Conservation (phyloP, 805 yeast genomes). For the Spathaspora girioi region DNA sequence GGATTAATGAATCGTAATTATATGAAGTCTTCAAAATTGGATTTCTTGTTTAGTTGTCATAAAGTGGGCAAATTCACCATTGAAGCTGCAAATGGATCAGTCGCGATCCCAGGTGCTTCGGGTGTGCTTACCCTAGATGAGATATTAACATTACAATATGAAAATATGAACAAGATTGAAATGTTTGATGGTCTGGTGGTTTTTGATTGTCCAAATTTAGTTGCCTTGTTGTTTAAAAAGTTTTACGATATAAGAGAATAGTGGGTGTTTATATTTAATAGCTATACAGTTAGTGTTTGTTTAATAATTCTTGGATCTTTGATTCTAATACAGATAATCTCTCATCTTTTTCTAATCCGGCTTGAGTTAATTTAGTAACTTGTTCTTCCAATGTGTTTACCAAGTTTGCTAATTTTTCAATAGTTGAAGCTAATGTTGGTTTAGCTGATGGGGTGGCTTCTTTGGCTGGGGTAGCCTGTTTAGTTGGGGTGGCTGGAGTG, state of each 20-base stretch:
- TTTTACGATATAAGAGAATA: slow-evolving; percentile 55
- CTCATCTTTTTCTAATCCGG: slow-evolving; percentile 64
- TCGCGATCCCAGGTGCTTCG: slow-evolving; percentile 60
- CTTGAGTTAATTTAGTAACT: slow-evolving; percentile 46
- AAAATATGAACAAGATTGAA: slow-evolving; percentile 49
- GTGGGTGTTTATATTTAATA: background rate
- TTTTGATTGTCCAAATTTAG: slow-evolving; percentile 64
- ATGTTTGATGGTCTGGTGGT: slow-evolving; percentile 66
- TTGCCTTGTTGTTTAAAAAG: slow-evolving; percentile 68
- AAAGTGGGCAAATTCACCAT: slow-evolving; percentile 67
- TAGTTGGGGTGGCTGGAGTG: slow-evolving; percentile 4
- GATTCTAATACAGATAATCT: slow-evolving; percentile 55
- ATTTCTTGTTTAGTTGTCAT: slow-evolving; percentile 74
- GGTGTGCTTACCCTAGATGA: slow-evolving; percentile 65
- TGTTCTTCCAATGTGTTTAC: slow-evolving; percentile 57
- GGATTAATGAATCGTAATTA: slow-evolving; percentile 40
- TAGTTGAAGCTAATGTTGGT: slow-evolving; percentile 66
- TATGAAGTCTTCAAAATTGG: slow-evolving; percentile 60
- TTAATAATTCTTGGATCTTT: slow-evolving; percentile 54
- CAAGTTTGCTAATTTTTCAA: slow-evolving; percentile 59
- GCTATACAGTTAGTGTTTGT: slow-evolving; percentile 17
- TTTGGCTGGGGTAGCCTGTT: slow-evolving; percentile 9
- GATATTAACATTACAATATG: slow-evolving; percentile 70
- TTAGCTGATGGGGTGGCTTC: slow-evolving; percentile 28
- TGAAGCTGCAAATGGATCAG: slow-evolving; percentile 69